Evolutionary conservation across 768 basidiomycete genomes (phyloP), one percentile per base, ranked within the genome.

Genomic region (Boletus vermiculosoides): DNA sequence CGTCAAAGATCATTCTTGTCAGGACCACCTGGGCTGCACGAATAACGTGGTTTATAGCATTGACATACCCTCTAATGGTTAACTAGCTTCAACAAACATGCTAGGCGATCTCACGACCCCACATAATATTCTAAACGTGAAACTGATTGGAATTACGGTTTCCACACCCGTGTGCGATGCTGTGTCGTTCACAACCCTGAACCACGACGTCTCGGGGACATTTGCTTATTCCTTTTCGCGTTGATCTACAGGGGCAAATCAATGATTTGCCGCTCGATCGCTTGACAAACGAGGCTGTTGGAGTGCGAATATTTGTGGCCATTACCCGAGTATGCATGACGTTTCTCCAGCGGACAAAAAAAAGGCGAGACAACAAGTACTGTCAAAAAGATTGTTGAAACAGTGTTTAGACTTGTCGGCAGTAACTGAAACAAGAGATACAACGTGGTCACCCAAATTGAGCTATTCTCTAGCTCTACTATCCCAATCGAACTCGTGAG

Each of bases 391-490:
- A 40, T 15, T 22, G 28, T 25, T 23, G 28, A 44, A 23, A 18
- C 13, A 46, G 20, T 4, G 9, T 13, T 20, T 13, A 28, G 47
- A 28, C 25, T 25, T 40, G 13, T 54, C 23, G 7, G 16, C 45
- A 50, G n/a, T 25, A 25, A 45, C 33, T 39, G 53, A 52, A 40
- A 56, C 50, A 48, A 36, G 34, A 36, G 37, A 28, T 50, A 63
- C 50, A 50, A 36, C 22, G 31, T 28, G 37, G 49, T 50, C 6
- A 50, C 31, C 45, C 4, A 16, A 33, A 20, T 41, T 4, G 22
- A 44, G 23, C 44, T 63, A 57, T 30, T 50, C 49, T 25, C 51
- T 56, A 6, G 23, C 31, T 28, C 42, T 22, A 22, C 52, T 31
- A 20, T 48, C 53, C 23, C 28, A n/a, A 36, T 57, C 54, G 45